Evolutionary conservation across 768 basidiomycete genomes (phyloP).

Genomic region (Leccinum ochraceum): DNA sequence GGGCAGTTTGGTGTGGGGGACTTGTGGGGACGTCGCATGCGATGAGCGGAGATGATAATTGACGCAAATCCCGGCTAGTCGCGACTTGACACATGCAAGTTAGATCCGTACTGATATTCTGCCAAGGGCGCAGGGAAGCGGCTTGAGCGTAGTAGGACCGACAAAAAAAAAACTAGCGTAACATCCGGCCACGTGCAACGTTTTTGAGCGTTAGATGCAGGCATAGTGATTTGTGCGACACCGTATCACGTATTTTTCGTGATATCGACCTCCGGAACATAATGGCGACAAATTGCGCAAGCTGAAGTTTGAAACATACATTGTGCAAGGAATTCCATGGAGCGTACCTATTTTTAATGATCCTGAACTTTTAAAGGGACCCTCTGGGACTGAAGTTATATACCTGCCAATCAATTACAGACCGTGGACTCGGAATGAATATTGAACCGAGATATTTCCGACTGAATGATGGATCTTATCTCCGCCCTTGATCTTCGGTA

Average conservation of each 20-base stretch:
- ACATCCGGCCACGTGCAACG: background rate
- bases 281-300: background rate
- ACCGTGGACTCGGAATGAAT: background rate
- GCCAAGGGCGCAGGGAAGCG: background rate
- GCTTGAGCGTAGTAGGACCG: background rate
- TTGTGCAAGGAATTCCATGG: background rate
- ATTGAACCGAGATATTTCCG: background rate
- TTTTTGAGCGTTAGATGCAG: background rate
- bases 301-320: conserved; percentile 11
- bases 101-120: background rate
- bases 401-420: background rate
- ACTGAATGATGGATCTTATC: background rate
- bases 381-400: background rate
- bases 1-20: background rate
- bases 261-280: background rate
- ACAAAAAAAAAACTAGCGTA: background rate
- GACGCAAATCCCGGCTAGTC: background rate
- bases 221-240: background rate
- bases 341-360: background rate
- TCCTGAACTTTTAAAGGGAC: background rate
- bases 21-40: background rate
- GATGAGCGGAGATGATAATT: background rate
- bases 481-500: background rate
- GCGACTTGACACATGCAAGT: background rate
- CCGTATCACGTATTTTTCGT: background rate